A percentile compares a stretch with the other conserved stretches of the same genome.
Conservation (phyloP, 805 yeast species). For the Groenewaldozyma salmanticensis region DNA sequence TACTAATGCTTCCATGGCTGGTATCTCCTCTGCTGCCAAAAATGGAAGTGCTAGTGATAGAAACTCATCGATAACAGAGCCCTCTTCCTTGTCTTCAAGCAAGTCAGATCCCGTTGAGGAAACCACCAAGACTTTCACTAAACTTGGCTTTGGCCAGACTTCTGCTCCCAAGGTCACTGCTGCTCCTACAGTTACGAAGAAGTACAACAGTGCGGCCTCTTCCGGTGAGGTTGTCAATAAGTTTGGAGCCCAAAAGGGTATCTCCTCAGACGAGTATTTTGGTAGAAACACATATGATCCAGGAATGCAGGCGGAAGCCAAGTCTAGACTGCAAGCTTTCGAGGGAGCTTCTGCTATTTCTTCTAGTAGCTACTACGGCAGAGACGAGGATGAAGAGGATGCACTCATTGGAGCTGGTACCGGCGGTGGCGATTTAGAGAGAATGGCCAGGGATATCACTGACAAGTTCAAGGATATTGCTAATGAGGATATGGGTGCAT, state of each 20-base stretch:
- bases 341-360: constrained; percentile 86
- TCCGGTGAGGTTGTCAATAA: constrained; percentile 32
- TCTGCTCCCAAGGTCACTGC: constrained; percentile 20
- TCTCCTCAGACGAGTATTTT: constrained; percentile 90
- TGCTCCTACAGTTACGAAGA: constrained; percentile 6
- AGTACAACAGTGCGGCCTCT: constrained; percentile 15
- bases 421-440: constrained; percentile 36
- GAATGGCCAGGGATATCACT: constrained; percentile 52
- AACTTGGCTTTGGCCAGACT: constrained; percentile 85
- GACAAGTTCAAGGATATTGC: constrained; percentile 65
- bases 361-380: constrained; percentile 87
- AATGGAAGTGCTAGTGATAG: background rate
- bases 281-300: constrained; percentile 82
- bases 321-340: constrained; percentile 67
- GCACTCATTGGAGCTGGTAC: constrained; percentile 24
- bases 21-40: constrained; percentile 1
- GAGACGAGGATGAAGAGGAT: constrained; percentile 46
- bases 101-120: constrained; percentile 10
- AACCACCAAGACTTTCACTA: constrained; percentile 11
- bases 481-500: constrained; percentile 79
- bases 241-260: constrained; percentile 85
- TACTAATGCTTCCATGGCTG: constrained; percentile 6
- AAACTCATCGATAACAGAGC: constrained; percentile 6
- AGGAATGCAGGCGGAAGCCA: constrained; percentile 69
- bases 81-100: constrained; percentile 6